Percentiles rank a stretch among this genome's conserved stretches.
Conservation (phyloP, 176 grass and related monocot species). For the Carex scoparia region DNA sequence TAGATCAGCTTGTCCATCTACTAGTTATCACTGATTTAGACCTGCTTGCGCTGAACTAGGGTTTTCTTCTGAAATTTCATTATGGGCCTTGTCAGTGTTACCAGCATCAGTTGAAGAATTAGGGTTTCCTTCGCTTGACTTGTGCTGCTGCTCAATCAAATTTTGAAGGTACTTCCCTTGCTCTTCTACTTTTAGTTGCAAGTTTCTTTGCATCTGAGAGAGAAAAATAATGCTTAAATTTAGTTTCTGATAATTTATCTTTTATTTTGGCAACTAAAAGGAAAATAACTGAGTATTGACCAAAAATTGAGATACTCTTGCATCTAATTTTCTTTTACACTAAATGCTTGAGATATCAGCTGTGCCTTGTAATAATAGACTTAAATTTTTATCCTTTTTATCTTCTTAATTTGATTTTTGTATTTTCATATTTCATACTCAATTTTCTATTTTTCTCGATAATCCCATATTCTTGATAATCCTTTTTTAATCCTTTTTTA, state of each 20-base stretch:
- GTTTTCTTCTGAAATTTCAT: slow-evolving; percentile 3
- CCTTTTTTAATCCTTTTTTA: no score
- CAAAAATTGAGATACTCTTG: background rate
- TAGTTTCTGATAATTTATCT: background rate
- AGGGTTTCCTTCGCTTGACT: slow-evolving; percentile 8
- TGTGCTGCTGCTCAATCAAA: slow-evolving; percentile 20
- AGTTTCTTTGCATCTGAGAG: slow-evolving; percentile 16
- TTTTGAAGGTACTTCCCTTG: slow-evolving; percentile 29
- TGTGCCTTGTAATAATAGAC: background rate
- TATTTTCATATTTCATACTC: background rate
- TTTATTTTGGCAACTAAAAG: background rate
- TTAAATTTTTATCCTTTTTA: background rate
- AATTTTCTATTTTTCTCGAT: background rate
- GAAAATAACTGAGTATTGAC: background rate
- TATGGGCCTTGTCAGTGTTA: background rate
- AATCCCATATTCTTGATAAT: background rate
- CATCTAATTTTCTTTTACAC: background rate
- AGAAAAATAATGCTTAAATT: background rate
- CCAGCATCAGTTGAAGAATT: slow-evolving; percentile 5
- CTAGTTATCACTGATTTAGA: background rate
- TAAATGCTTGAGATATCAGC: background rate
- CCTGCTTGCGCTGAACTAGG: slow-evolving; percentile 10
- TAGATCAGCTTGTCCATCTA: slow-evolving; percentile 7
- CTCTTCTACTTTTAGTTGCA: slow-evolving; percentile 30
- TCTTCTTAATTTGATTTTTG: background rate